Evolutionary conservation across 208 protist species (phyloP), one percentile per base, ranked within the genome.

Genomic region (Leishmania gerbilli): DNA sequence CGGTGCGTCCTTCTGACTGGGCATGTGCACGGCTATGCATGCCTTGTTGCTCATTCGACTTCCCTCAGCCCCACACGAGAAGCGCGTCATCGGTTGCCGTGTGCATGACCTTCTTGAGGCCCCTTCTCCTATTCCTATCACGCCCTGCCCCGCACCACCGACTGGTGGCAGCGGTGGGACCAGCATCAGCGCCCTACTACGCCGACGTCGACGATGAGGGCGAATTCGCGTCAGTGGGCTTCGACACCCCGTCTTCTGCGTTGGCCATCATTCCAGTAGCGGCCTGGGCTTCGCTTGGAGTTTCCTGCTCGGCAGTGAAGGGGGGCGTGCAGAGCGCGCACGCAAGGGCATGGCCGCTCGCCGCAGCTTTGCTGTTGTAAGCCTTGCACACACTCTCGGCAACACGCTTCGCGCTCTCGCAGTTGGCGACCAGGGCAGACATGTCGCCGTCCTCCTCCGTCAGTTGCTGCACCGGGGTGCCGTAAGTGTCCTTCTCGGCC

Each of bases 301-400:
- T 60, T 87, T 81, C 27, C 71, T 31, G 24, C 55, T 69, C n/a
- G 81, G 60, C 64, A 84, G 78, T 51, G 76, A 71, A 19, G 76
- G 79, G n/a, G 47, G 47, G 40, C 2, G 37, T 31, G 64, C 62
- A 72, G 71, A 71, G 58, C 49, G 68, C 79, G 9, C 45, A 40
- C 3, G 79, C 53, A 49, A 83, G 80, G 34, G 71, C 55, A 11
- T 72, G 82, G 45, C 82, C 84, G 58, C 82, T 87, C 58, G 81
- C 75, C 19, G 67, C 47, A n/a, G 88, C 88, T 55, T 72, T 82
- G 53, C 37, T 68, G 79, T 95, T 95, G 87, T 95, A 94, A 31
- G 60, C 60, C 81, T 77, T 58, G 56, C 88, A 88, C 79, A 77
- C 74, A n/a, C 69, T 75, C 51, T 80, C 76, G 1, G 84, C 49